Evolutionary conservation across 805 yeast species (phyloP).

Genomic region (Saccharomyces paradoxus): DNA sequence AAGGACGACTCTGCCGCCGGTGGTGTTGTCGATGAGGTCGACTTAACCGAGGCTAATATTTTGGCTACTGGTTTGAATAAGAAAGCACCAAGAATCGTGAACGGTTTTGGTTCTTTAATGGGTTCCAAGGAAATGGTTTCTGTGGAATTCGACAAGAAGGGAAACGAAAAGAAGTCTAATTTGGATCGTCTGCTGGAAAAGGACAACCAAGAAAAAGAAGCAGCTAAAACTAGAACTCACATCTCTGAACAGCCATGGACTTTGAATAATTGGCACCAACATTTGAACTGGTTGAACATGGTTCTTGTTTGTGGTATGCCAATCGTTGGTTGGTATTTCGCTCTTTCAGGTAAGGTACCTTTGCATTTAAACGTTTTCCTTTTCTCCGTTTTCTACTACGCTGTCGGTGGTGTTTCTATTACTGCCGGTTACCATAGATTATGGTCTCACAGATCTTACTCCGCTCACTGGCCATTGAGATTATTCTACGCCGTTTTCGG

Average conservation of each 20-base stretch:
- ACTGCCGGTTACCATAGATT: constrained; percentile 81
- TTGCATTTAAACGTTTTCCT: constrained; percentile 41
- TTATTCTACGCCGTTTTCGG: constrained; percentile 69
- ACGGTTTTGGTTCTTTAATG: constrained; percentile 74
- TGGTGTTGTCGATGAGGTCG: constrained; percentile 32
- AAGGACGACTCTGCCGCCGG: constrained; percentile 1
- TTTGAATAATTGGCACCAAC: constrained; percentile 57
- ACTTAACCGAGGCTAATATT: constrained; percentile 63
- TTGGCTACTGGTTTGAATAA: constrained; percentile 78
- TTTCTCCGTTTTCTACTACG: constrained; percentile 45
- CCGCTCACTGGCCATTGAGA: constrained; percentile 52
- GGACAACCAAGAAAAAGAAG: constrained; percentile 20
- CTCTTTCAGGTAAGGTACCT: constrained; percentile 36
- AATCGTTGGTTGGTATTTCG: constrained; percentile 39
- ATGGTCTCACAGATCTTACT: constrained; percentile 69
- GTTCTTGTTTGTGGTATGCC: constrained; percentile 59
- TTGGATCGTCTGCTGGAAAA: constrained; percentile 39
- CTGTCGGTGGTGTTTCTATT: constrained; percentile 61
- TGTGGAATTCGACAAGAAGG: constrained; percentile 42
- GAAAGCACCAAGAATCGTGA: constrained; percentile 61
- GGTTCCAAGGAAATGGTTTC: constrained; percentile 68
- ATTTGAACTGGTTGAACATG: constrained; percentile 72
- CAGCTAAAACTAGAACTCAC: constrained; percentile 34
- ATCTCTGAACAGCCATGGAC: constrained; percentile 80
- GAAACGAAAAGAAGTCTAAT: constrained; percentile 20